Base-by-base conservation (phyloP, 305 asterid species). In the Solanum hybrid region DNA sequence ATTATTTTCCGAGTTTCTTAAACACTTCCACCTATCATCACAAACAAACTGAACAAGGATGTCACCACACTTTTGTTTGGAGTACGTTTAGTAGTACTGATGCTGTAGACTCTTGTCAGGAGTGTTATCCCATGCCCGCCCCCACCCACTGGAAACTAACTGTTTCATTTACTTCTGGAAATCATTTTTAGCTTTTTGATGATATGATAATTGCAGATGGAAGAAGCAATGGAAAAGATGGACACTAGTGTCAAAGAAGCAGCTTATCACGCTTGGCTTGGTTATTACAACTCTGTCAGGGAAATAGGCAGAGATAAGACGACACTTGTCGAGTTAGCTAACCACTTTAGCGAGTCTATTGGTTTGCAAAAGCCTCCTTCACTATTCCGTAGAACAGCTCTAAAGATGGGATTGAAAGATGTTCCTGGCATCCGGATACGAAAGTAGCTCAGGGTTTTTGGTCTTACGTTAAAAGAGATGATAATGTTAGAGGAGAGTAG, bases 261-360 rank as follows among this genome's bases (percentile, higher is more conserved):
- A 86, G 98, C 98, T 26, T 97, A 95, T 92, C 98, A 94, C 88
- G 93, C 98, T 3, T 97, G 99, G 99, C 98, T 96, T 7, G 98
- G 99, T 26, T 97, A 95, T 88, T 97, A 96, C 35, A 96, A 95
- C 92, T 95, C 99, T 5, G 92, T 95, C 51, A 92, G 88, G 51
- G 92, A 93, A 46, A 94, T 95, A 76, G 96, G 96, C 66, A 91
- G 97, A 87, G 99, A 97, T 89, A 97, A 97, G 88, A 95, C 98
- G 0, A 92, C 94, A 4, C 96, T 97, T 20, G 98, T 93, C 4
- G 96, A 94, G 93, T 90, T 93, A 86, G 99, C 98, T 76, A 95
- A 94, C 93, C 94, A 91, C 32, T 96, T 97, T 90, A 90, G 97
- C 38, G 93, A 93, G 26, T 95, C 98, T 1, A 96, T 97, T 46